Conservation (phyloP, 2,329 filamentous ascomycete species). For the Colletotrichum spinosum region DNA sequence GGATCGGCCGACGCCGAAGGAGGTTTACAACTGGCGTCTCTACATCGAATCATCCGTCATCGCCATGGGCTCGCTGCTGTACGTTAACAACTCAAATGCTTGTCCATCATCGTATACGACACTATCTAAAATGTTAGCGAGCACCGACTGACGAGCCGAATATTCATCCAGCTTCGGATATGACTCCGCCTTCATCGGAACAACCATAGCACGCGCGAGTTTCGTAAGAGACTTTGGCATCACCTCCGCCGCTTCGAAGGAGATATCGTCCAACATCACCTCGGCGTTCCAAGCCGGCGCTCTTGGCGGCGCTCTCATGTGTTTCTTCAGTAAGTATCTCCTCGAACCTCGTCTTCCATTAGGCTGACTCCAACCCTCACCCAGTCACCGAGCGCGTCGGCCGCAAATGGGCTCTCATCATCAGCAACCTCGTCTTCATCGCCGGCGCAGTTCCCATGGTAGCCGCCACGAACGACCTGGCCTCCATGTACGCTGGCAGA, state of each 20-base stretch:
- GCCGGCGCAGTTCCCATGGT: slow-evolving; percentile 58
- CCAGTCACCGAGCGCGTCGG: slow-evolving; percentile 60
- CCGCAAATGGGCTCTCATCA: slow-evolving; percentile 61
- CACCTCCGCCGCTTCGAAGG: slow-evolving; percentile 42
- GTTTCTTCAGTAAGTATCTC: slow-evolving; percentile 49
- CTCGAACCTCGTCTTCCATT: no score
- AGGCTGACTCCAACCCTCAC: neutral
- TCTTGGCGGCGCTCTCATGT: slow-evolving; percentile 64
- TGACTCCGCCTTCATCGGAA: slow-evolving; percentile 66
- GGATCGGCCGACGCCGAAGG: slow-evolving; percentile 65
- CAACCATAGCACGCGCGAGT: slow-evolving; percentile 61
- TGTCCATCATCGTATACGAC: slow-evolving; percentile 47
- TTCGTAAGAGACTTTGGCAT: slow-evolving; percentile 58
- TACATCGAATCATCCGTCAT: slow-evolving; percentile 62
- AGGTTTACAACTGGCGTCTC: slow-evolving; percentile 66
- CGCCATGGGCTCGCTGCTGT: slow-evolving; percentile 58
- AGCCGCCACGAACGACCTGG: slow-evolving; percentile 53
- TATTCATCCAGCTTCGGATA: slow-evolving; percentile 58
- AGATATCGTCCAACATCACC: slow-evolving; percentile 57
- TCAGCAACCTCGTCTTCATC: slow-evolving; percentile 57
- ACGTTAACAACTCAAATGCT: slow-evolving; percentile 46
- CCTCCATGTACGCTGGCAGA: slow-evolving; percentile 63
- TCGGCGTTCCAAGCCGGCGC: slow-evolving; percentile 61
- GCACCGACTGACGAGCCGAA: neutral
- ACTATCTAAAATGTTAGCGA: neutral